Evolutionary conservation across 805 yeast genomes (phyloP), one percentile per base, ranked within the genome.

Genomic region (Candida tammaniensis): DNA sequence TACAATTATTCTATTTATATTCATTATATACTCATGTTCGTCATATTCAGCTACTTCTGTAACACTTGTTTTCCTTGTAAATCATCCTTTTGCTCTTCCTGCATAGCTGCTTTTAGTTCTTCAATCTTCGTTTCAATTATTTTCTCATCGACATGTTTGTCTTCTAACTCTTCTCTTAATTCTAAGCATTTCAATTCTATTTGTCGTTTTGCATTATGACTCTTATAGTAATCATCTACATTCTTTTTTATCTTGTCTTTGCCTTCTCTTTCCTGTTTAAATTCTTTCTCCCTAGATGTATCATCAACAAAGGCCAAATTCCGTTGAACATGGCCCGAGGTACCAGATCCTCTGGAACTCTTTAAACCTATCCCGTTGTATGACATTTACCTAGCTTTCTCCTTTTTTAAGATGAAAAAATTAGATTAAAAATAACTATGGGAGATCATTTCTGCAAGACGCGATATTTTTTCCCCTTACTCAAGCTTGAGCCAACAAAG

Each of bases 291-390:
- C 16, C 44, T 52, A 11, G 50, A 39, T 38, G 17, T 39, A 24
- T 44, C 49, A 17, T 52, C 47, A 4, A 44, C 21, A 12, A 51
- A 43, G 0, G 69, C 52, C 1, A 54, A 49, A 43, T 65, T 78
- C 41, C 66, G 62, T 45, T 78, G 81, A 2, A 79, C 69, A 44
- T 68, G 66, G 0, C 86, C 86, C 16, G 81, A 77, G 0, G 86
- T 79, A 0, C 81, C 79, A 0, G 82, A 64, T 0, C 86, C 85
- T 43, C 80, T 59, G 0, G 81, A 74, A 0, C 39, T 30, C 15
- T 36, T 43, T 3, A 43, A 26, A 2, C 44, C 47, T n/a, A 39
- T 17, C 2, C 42, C 39, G 20, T 39, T 42, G n/a, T 25, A 30
- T 11, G 42, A 26, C 42, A 38, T 38, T n/a, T 7, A 7, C 27